Percentiles rank a stretch among this genome's conserved stretches.
Evolutionary conservation across 768 basidiomycete species (phyloP).

Genomic region (Lyophyllum semitale): DNA sequence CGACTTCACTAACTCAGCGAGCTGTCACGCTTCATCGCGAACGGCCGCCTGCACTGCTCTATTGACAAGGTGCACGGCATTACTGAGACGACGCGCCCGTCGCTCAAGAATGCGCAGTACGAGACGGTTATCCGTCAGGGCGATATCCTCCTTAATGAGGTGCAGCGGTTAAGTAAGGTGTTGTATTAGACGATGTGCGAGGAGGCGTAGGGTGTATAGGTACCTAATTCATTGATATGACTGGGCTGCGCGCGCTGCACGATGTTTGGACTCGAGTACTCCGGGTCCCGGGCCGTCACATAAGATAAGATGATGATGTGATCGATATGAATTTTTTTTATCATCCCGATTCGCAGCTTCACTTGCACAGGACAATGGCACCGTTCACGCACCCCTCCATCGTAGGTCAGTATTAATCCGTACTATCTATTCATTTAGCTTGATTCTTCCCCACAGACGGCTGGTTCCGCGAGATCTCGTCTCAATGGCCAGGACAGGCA

Average conservation of each 20-base stretch:
- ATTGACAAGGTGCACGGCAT: conserved; percentile 96
- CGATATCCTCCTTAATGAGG: conserved; percentile 82
- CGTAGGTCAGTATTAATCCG: conserved; percentile 38
- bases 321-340: conserved; percentile 12
- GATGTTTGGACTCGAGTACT: too few species aligned
- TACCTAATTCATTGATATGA: too few species aligned
- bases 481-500: conserved; percentile 97
- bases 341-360: neutral
- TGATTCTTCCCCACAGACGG: conserved; percentile 53
- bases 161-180: conserved; percentile 91
- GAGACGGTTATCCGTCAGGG: conserved; percentile 94
- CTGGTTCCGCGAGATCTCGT: conserved; percentile 94
- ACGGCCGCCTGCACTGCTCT: conserved; percentile 78
- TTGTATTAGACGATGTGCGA: conserved; percentile 57
- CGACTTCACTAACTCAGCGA: conserved; percentile 51
- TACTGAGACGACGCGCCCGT: conserved; percentile 83
- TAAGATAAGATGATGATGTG: conserved; percentile 3
- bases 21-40: conserved; percentile 88
- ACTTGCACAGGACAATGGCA: conserved; percentile 38
- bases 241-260: too few species aligned
- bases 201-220: too few species aligned
- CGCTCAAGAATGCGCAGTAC: conserved; percentile 79
- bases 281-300: too few species aligned
- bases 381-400: conserved; percentile 59
- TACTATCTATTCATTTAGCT: neutral